phyloP scores from a whole-genome alignment of 176 grass and related monocot species.

The Juncus inflexus region DNA sequence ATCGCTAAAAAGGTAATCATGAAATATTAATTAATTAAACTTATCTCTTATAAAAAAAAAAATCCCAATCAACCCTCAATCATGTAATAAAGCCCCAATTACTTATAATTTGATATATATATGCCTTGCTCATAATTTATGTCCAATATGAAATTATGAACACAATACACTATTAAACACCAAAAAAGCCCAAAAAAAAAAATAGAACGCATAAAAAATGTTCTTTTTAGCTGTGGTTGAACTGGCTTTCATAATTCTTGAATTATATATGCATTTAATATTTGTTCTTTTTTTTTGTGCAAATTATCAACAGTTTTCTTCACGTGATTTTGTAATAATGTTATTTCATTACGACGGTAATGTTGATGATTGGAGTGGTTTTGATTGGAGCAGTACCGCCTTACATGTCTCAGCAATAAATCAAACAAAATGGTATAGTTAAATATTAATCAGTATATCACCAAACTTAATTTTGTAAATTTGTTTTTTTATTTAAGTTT shows the following conservation, averaged over 20 bases:
- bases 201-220: neutral
- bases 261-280: neutral
- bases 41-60: neutral
- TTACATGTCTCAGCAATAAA: slow-evolving; percentile 54
- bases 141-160: neutral
- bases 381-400: slow-evolving; percentile 42
- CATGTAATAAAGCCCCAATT: neutral
- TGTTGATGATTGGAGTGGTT: slow-evolving; percentile 54
- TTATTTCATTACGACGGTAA: slow-evolving; percentile 79
- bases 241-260: neutral
- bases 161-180: neutral
- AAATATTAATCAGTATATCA: neutral
- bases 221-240: neutral
- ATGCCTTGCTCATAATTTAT: too few species aligned
- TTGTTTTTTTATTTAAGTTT: neutral
- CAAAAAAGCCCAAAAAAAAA: neutral
- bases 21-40: slow-evolving; percentile 6
- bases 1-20: slow-evolving; percentile 59
- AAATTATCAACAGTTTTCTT: slow-evolving; percentile 41
- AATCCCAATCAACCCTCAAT: neutral
- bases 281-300: neutral
- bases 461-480: neutral
- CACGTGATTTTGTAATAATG: slow-evolving; percentile 49
- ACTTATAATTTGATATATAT: too few species aligned
- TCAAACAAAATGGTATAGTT: slow-evolving; percentile 75